Base-by-base conservation (phyloP, 129 eudicot genomes). In the Dittrichia graveolens region DNA sequence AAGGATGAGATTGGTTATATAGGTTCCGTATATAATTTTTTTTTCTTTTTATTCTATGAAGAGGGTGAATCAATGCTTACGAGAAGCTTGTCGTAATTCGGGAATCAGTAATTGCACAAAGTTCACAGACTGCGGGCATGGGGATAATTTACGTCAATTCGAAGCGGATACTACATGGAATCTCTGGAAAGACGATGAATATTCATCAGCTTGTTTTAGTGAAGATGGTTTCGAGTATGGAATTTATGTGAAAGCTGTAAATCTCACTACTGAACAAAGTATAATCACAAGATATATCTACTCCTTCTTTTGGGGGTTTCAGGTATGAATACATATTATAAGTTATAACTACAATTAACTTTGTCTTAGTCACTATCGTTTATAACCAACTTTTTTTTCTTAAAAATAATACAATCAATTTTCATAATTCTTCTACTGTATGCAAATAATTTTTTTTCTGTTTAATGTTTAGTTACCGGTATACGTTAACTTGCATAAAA, bases 291-390 rank as follows among this genome's bases (percentile, higher is more conserved):
- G 98, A 93, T 93, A 89, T 16, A 53, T 82, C 14, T 93, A 89
- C 82, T 87, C 98, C 60, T 77, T 93, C 16, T 87, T 89, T 79
- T 93, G 98, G 98, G 98, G 98, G 18, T 89, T 89, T 73, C 98
- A 87, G 98, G 98, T 93, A 89, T 56, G 24, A 5, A n/a, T 6
- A 38, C 41, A n/a, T 53, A 7, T 64, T 55, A 50, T 44, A 7
- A 0, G 5, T 64, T 55, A 50, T 44, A 7, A 0, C 31, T 0
- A 24, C 31, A 6, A 3, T 65, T 19, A 31, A 48, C 16, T n/a
- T n/a, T 40, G 6, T 44, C 69, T 76, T 55, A 37, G 42, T 49
- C 4, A 3, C 54, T 60, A 14, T 18, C 14, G 5, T 24, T 0
- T 24, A 24, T 24, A 24, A 24, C 31, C 31, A 24, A 24, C 31